Base-by-base conservation (phyloP, 129 eudicot genomes). In the Flaveria robusta region DNA sequence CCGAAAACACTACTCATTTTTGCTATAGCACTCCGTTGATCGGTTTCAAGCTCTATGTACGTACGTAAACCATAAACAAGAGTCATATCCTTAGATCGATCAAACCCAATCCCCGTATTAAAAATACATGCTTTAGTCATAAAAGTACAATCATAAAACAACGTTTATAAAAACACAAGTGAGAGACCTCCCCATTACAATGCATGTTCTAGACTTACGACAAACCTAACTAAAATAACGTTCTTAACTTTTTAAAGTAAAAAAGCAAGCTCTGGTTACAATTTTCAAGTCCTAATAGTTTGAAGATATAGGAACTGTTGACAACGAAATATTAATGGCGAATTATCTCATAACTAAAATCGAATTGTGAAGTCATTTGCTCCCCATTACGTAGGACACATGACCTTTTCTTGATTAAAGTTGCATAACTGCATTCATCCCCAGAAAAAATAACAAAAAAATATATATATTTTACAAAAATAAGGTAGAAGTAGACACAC, bases 341-440 rank as follows among this genome's bases (percentile, higher is more conserved):
- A 47, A 62, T 59, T 78, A 77, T 71, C 46, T 11, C 82, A 16
- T 37, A 70, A 78, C 65, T 23, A 62, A 72, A 64, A 62, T 79
- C 66, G 71, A 31, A 45, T 4, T 59, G 42, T 78, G 47, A 27
- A 78, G 52, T 59, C 65, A 60, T 15, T 46, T 60, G 64, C 43
- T 14, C 71, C 54, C 71, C 70, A 58, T 78, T 70, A 59, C 58
- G 77, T 71, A 78, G 72, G 82, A 70, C 82, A 78, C 63, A 47
- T 34, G 39, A 34, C 29, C 37, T 45, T 43, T 76, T 78, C 82
- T 78, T 59, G 76, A 70, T 78, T 78, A 78, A 78, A 70, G 82
- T 78, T 29, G 27, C 42, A 70, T 27, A 14, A 46, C 39, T 54
- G 70, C 19, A 29, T 45, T 37, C 71, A 78, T 39, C n/a, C 41